Conservation (phyloP, 257 asterid species). For the Solanum clarkiae region DNA sequence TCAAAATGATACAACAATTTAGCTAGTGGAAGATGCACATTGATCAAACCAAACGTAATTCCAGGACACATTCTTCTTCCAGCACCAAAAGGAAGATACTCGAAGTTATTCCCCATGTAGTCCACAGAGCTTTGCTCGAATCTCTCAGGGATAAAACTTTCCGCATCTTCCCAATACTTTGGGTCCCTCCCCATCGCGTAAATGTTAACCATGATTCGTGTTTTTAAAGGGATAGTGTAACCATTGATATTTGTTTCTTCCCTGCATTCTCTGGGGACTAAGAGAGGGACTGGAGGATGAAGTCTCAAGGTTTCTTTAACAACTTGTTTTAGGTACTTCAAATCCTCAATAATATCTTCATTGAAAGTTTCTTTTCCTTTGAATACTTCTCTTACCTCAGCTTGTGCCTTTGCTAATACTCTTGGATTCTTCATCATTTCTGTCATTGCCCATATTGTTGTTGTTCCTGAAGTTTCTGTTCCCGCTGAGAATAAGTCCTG, state of each 20-base stretch:
- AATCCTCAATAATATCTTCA: neutral
- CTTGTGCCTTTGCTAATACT: neutral
- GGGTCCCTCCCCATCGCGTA: neutral
- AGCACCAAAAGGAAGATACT: neutral
- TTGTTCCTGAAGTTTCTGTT: neutral
- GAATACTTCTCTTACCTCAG: too few relatives aligned
- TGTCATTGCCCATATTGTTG: conserved; percentile 1
- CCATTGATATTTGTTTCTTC: neutral
- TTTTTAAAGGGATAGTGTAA: neutral
- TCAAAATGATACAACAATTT: neutral
- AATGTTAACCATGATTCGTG: neutral
- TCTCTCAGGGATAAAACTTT: neutral
- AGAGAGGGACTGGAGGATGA: neutral
- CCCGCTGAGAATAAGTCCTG: neutral
- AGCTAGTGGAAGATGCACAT: neutral
- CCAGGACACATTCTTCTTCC: neutral
- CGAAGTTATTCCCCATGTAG: neutral
- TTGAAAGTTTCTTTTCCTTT: too few relatives aligned
- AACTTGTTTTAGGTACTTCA: neutral
- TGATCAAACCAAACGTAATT: neutral
- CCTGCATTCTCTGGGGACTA: neutral
- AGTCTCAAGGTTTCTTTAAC: neutral
- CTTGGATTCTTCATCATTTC: neutral
- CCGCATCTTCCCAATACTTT: neutral
- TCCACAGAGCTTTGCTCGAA: neutral